phyloP scores from a whole-genome alignment of 345 rosid genomes.

The Noccaea bulbosa region DNA sequence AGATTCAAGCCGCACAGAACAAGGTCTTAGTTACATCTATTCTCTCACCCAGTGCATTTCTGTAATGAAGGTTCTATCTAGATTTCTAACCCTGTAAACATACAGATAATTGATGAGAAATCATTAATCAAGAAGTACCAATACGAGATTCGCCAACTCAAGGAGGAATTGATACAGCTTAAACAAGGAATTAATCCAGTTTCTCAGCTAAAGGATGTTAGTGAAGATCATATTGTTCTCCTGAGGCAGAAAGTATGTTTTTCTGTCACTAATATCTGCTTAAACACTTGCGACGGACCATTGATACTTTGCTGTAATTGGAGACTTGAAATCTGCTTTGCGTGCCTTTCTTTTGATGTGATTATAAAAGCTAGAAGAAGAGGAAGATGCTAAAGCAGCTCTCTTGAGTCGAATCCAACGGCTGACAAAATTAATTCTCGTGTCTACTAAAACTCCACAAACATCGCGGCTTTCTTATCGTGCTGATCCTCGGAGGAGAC shows the following conservation, averaged over 20 bases:
- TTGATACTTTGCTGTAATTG: constrained; percentile 9
- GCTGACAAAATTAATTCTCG: constrained; percentile 87
- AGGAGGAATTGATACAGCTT: constrained; percentile 87
- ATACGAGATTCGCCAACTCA: constrained; percentile 82
- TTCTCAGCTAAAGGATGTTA: constrained; percentile 69
- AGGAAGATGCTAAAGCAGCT: constrained; percentile 98
- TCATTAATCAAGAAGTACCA: constrained; percentile 96
- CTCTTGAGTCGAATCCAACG: constrained; percentile 89
- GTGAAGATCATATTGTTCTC: constrained; percentile 75
- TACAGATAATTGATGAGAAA: constrained; percentile 95
- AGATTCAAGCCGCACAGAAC: constrained; percentile 90
- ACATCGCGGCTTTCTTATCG: constrained; percentile 70
- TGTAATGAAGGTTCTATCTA: constrained; percentile 16
- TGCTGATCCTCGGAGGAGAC: constrained; percentile 82
- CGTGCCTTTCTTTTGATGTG: constrained; percentile 35
- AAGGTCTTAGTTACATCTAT: constrained; percentile 56
- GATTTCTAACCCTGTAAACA: constrained; percentile 34
- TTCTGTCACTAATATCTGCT: constrained; percentile 19
- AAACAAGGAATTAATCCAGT: constrained; percentile 78
- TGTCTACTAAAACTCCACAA: constrained; percentile 86
- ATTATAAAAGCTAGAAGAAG: constrained; percentile 76
- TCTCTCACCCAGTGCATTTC: constrained; percentile 1
- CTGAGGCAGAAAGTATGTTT: constrained; percentile 85
- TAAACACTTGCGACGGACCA: constrained; percentile 10
- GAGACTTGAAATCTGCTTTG: constrained; percentile 30